These are phyloP conservation scores for Potentilla sterilis DNA, from an alignment of 306 rosid genomes.

Conservation along the genomic window DNA sequence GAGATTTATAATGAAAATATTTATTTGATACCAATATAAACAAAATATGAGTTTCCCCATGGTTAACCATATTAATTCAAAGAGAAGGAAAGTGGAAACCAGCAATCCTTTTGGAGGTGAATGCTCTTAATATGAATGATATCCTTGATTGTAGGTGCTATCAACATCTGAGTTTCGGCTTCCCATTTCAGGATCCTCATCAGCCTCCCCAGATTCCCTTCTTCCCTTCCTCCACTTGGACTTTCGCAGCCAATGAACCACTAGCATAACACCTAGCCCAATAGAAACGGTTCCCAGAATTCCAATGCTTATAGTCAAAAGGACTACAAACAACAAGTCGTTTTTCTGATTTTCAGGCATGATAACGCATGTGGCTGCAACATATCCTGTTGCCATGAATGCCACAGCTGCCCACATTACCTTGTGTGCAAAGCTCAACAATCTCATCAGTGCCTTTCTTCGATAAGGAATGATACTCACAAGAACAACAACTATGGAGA, in stretches of 20 bases:
- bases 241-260: constrained; percentile 52
- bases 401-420: constrained; percentile 66
- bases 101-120: not conserved
- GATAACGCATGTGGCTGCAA: constrained; percentile 67
- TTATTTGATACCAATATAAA: no score
- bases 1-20: no score
- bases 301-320: constrained; percentile 50
- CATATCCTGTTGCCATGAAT: constrained; percentile 63
- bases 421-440: constrained; percentile 60
- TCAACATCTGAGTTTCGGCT: constrained; percentile 66
- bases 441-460: constrained; percentile 44
- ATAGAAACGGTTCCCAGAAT: constrained; percentile 50
- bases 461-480: constrained; percentile 71
- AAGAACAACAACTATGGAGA: constrained; percentile 55
- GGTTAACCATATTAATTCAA: not conserved
- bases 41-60: no score
- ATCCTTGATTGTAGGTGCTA: constrained; percentile 51
- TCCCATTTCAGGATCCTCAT: constrained; percentile 35
- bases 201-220: constrained; percentile 28
- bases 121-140: constrained; percentile 52
- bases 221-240: constrained; percentile 43
- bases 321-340: constrained; percentile 38
- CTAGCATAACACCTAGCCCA: constrained; percentile 43
- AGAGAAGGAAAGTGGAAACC: not conserved
- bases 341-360: constrained; percentile 35